Base-by-base conservation (phyloP, 306 rosid species). In the Myrica gale region DNA sequence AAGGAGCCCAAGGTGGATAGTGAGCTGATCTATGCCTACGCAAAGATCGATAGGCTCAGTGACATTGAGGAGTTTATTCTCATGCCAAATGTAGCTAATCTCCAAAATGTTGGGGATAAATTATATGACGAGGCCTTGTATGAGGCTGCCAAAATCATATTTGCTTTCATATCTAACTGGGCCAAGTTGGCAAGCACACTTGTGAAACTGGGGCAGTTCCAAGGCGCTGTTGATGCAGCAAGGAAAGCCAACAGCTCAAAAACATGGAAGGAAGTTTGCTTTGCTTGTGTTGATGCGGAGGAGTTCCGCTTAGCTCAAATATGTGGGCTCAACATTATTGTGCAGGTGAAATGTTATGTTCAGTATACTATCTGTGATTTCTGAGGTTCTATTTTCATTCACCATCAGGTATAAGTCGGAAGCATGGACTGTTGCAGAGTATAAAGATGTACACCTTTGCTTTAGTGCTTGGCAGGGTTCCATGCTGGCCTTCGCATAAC, bases 231-330 rank as follows among this genome's bases (percentile, higher is more conserved):
- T 77, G 99, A 95, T 84, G 99, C 99, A 42, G 99, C 99, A 82
- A 84, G 99, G 84, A 95, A 95, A 87, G 99, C 99, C 74, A 95
- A 95, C 88, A 95, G 99, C 60, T 82, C 97, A 15, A 95, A 95
- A 88, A 95, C 99, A 83, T 95, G 99, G 99, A 95, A 95, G 85
- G 99, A 95, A 84, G 97, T 95, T 77, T 95, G 99, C 89, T 95
- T 92, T 88, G 97, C 99, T 54, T 96, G 99, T 78, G 98, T 96
- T 74, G 98, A 96, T 79, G 99, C 96, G 41, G 99, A 96, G 88
- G 99, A 96, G 84, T 96, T 96, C 90, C 99, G 99, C 80, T 81
- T 96, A 75, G 99, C 99, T 76, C 99, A 96, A 78, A 96, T 96
- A 74, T 96, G 99, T 86, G 99, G 99, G 50, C 96, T 96, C 85